Evolutionary conservation across 306 rosid species (phyloP).

Genomic region (Abrus precatorius): DNA sequence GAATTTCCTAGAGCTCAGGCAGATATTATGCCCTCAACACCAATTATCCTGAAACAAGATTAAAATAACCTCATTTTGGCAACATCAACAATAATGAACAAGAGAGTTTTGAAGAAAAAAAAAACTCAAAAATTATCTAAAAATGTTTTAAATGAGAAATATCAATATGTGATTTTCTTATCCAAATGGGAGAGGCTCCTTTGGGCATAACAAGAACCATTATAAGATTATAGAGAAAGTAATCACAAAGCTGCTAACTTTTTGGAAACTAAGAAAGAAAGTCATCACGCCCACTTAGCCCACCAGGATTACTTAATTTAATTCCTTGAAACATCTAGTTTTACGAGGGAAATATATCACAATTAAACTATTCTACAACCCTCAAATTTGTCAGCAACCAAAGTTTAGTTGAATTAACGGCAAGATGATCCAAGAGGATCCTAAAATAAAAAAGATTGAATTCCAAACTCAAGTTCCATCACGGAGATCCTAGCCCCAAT

Average conservation of each 20-base stretch:
- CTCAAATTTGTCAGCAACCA: constrained; percentile 28
- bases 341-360: background rate
- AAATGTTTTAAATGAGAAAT: background rate
- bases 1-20: constrained; percentile 45
- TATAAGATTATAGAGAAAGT: constrained; percentile 1
- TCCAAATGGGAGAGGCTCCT: background rate
- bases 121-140: background rate
- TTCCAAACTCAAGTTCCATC: constrained; percentile 5
- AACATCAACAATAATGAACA: background rate
- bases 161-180: background rate
- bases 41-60: constrained; percentile 60
- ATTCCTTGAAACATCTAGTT: constrained; percentile 12
- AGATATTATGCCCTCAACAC: constrained; percentile 39
- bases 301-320: background rate
- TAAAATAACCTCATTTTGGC: constrained; percentile 10
- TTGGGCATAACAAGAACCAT: background rate
- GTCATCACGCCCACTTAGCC: background rate
- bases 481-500: background rate
- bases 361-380: background rate
- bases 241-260: background rate
- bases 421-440: background rate
- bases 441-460: background rate
- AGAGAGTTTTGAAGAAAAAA: background rate
- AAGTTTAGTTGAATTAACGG: constrained; percentile 2
- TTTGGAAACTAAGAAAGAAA: constrained; percentile 12